Evolutionary conservation across 106 monocot genomes (phyloP).

Genomic region (Platanthera guangdongensis): DNA sequence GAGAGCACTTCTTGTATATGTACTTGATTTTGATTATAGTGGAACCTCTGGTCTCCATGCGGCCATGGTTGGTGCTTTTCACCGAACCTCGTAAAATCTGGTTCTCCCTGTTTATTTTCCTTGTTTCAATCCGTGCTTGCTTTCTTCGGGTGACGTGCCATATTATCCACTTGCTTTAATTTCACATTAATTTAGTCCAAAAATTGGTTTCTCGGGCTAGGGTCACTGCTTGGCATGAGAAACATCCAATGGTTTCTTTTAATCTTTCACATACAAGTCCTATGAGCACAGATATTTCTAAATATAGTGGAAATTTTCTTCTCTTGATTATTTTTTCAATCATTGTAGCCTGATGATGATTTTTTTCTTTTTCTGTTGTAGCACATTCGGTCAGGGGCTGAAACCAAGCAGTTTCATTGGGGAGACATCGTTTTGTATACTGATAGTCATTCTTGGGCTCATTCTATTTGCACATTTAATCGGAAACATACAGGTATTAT

Average conservation of each 20-base stretch:
- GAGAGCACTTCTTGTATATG: no score
- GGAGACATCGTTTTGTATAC: slow-evolving; percentile 53
- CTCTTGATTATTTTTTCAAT: background rate
- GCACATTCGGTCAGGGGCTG: slow-evolving; percentile 57
- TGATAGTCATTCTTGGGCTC: slow-evolving; percentile 53
- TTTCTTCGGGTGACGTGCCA: no score
- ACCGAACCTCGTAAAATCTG: no score
- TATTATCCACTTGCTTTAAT: no score
- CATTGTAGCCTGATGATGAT: background rate
- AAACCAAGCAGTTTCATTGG: slow-evolving; percentile 54
- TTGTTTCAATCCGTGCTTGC: no score
- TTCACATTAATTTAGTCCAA: no score
- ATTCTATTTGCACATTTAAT: slow-evolving; percentile 71
- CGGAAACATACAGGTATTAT: slow-evolving; percentile 63
- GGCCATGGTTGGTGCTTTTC: no score
- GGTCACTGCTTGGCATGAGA: background rate
- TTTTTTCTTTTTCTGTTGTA: slow-evolving; percentile 17
- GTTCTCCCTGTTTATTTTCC: no score
- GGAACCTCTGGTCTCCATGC: no score
- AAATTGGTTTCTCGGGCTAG: background rate
- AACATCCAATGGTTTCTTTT: background rate
- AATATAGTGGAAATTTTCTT: background rate
- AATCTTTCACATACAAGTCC: background rate
- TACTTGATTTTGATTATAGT: no score
- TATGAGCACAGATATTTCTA: background rate